Conservation (phyloP, 2,329 filamentous ascomycete species). For the Colletotrichum godetiae region DNA sequence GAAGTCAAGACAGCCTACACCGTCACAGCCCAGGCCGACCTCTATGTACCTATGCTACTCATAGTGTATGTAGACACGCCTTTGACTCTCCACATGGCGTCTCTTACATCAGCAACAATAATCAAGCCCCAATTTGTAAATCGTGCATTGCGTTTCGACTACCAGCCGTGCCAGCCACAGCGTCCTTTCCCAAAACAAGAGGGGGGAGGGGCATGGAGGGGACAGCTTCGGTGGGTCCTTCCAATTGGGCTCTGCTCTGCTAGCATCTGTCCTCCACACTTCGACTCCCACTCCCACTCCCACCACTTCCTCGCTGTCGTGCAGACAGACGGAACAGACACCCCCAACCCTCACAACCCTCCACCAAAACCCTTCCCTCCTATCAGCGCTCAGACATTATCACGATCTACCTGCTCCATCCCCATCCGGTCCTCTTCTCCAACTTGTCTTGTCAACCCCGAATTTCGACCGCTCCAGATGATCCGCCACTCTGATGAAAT, state of each 20-base stretch:
- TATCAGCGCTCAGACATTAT: constrained; percentile 23
- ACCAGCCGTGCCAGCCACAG: too few species aligned
- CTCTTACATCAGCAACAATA: not conserved
- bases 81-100: not conserved
- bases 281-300: not conserved
- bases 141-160: not conserved
- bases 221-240: not conserved
- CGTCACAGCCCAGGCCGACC: too few species aligned
- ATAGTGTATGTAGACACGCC: not conserved
- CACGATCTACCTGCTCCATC: constrained; percentile 17
- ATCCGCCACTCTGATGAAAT: constrained; percentile 5
- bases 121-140: not conserved
- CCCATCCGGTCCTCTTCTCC: not conserved
- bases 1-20: not conserved
- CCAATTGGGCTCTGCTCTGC: not conserved
- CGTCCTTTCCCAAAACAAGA: not conserved
- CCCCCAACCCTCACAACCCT: not conserved
- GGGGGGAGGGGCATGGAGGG: too few species aligned
- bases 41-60: too few species aligned
- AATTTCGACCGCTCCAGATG: constrained; percentile 28
- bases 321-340: constrained; percentile 4
- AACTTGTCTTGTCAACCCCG: constrained; percentile 16
- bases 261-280: not conserved
- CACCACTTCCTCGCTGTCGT: constrained; percentile 10
- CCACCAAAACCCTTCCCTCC: not conserved